Evolutionary conservation across 2,329 filamentous ascomycete genomes (phyloP).

Genomic region (Nemania sp.): DNA sequence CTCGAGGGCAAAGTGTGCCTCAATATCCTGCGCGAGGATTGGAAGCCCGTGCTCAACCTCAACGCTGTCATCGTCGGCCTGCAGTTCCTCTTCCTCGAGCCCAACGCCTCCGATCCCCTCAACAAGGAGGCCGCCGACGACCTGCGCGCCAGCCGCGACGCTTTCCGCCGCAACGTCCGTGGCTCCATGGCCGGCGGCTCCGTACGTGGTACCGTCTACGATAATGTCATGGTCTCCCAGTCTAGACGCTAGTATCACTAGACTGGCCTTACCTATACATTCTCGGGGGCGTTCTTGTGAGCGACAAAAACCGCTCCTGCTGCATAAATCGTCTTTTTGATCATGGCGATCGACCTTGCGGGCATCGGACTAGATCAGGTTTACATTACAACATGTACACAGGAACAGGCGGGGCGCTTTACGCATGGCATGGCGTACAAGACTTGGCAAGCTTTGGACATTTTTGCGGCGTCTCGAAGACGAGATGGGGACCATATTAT

Average conservation of each 20-base stretch:
- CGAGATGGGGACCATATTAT: constrained; percentile 8
- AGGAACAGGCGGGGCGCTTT: too few relatives aligned
- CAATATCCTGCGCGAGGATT: constrained; percentile 96
- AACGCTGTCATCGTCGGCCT: constrained; percentile 96
- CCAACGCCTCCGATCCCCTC: constrained; percentile 94
- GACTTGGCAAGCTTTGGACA: too few relatives aligned
- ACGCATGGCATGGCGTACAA: too few relatives aligned
- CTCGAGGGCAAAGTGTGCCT: constrained; percentile 96
- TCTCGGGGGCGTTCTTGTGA: background rate
- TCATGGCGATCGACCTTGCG: too few relatives aligned
- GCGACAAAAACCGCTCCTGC: background rate
- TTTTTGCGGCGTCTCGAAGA: constrained; percentile 1
- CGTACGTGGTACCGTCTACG: constrained; percentile 74
- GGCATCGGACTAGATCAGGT: too few relatives aligned
- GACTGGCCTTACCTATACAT: background rate
- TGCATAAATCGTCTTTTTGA: background rate
- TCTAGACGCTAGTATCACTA: constrained; percentile 10
- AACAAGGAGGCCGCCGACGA: constrained; percentile 98
- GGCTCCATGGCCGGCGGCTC: constrained; percentile 78
- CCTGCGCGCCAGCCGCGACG: constrained; percentile 79
- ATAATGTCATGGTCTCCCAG: constrained; percentile 59
- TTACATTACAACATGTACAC: too few relatives aligned
- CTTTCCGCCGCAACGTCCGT: constrained; percentile 89
- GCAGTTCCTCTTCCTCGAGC: constrained; percentile 95
- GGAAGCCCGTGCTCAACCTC: constrained; percentile 96